Evolutionary conservation across 345 rosid species (phyloP).

Genomic region (Gossypium turneri): DNA sequence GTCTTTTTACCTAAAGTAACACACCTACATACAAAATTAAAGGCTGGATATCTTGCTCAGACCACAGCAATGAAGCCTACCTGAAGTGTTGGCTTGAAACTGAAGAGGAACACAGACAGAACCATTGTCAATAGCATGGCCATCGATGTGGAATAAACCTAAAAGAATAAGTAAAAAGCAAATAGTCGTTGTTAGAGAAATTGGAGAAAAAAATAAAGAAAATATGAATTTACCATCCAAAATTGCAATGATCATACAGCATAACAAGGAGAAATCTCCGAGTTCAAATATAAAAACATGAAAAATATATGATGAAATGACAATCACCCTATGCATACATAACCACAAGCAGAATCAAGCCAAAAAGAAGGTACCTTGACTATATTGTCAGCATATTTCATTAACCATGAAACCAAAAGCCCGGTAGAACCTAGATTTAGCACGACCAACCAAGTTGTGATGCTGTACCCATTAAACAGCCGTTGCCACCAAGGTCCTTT

Average conservation of each 20-base stretch:
- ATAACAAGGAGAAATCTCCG: not conserved
- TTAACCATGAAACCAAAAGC: conserved; percentile 24
- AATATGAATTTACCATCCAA: not conserved
- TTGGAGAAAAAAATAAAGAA: not conserved
- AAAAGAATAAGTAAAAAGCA: not conserved
- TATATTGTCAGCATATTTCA: conserved; percentile 50
- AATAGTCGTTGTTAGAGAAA: not conserved
- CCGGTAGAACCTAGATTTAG: conserved; percentile 40
- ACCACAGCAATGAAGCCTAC: conserved; percentile 9
- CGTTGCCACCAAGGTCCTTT: conserved; percentile 93
- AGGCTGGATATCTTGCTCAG: not conserved
- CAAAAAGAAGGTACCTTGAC: conserved; percentile 62
- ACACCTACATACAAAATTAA: not conserved
- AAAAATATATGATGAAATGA: not conserved
- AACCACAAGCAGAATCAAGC: not conserved
- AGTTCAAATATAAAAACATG: not conserved
- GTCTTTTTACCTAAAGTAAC: not conserved
- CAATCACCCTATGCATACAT: not conserved
- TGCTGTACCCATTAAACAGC: conserved; percentile 68
- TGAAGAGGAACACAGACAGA: conserved; percentile 21
- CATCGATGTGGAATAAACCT: conserved; percentile 24
- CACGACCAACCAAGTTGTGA: conserved; percentile 59
- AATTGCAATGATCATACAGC: not conserved
- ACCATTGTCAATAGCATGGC: conserved; percentile 24
- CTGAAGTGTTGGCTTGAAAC: conserved; percentile 23